Evolutionary conservation across 441 rosid genomes (phyloP).

Genomic region (Arabidopsis lyrata): DNA sequence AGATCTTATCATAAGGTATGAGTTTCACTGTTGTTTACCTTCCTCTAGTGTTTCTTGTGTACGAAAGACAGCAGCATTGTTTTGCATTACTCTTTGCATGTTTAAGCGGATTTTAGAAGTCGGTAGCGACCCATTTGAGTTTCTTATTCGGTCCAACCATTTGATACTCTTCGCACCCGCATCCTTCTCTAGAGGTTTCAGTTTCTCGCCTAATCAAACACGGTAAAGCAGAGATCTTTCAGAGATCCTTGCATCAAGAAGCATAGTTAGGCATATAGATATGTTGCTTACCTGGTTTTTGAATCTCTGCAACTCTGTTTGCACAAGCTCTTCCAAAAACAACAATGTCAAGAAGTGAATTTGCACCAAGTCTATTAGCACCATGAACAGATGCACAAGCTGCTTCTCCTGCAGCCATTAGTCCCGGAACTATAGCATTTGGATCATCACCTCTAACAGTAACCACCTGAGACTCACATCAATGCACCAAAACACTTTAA

Average conservation of each 20-base stretch:
- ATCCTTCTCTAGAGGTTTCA: constrained; percentile 80
- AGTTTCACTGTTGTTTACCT: constrained; percentile 49
- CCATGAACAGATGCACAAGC: constrained; percentile 99
- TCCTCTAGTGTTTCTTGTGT: constrained; percentile 94
- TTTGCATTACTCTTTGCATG: constrained; percentile 97
- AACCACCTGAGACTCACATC: constrained; percentile 58
- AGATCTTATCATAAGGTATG: neutral
- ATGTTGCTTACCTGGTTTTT: constrained; percentile 66
- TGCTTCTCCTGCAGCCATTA: constrained; percentile 99
- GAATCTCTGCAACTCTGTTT: constrained; percentile 89
- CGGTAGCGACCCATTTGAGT: constrained; percentile 83
- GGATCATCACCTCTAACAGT: constrained; percentile 68
- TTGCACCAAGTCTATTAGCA: constrained; percentile 96
- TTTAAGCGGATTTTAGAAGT: constrained; percentile 85
- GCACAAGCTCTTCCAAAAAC: constrained; percentile 99
- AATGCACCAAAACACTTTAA: neutral
- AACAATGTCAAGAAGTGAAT: constrained; percentile 97
- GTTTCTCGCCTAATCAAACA: constrained; percentile 67
- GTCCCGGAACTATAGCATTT: constrained; percentile 77
- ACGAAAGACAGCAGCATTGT: constrained; percentile 92
- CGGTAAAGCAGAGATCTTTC: neutral
- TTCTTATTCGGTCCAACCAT: constrained; percentile 85
- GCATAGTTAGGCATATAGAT: neutral
- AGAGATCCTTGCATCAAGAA: neutral
- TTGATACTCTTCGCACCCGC: constrained; percentile 85